A percentile compares a stretch with the other conserved stretches of the same genome.
Evolutionary conservation across 495 filamentous ascomycete genomes (phyloP).

Genomic region (Penicillium samsonianum): DNA sequence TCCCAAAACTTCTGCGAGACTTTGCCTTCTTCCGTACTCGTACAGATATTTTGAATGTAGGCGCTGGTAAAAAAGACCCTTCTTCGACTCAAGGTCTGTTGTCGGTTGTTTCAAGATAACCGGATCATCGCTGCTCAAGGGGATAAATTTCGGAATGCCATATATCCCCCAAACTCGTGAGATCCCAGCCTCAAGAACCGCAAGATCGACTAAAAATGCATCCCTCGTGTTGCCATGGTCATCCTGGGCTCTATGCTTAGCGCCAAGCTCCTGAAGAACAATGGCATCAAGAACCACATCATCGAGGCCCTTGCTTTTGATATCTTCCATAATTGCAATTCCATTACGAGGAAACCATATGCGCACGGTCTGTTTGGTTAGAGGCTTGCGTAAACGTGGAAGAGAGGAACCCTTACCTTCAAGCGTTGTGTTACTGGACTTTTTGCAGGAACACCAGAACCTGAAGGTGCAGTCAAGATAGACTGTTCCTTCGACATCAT

Average conservation of each 20-base stretch:
- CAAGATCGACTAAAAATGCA: background rate
- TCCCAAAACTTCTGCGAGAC: background rate
- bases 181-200: background rate
- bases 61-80: background rate
- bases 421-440: too few relatives aligned
- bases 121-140: background rate
- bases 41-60: background rate
- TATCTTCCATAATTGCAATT: background rate
- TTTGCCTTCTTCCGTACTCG: background rate
- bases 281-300: conserved; percentile 1
- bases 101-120: background rate
- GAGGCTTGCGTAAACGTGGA: too few relatives aligned
- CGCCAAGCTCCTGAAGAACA: background rate
- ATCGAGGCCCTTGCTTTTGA: background rate
- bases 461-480: too few relatives aligned
- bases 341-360: background rate
- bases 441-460: too few relatives aligned
- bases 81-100: background rate
- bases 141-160: background rate
- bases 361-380: background rate
- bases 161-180: background rate
- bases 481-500: too few relatives aligned
- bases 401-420: too few relatives aligned
- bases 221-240: background rate
- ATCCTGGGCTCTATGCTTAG: background rate